Base-by-base conservation (phyloP, 208 protist genomes). In the Angomonas deanei region DNA sequence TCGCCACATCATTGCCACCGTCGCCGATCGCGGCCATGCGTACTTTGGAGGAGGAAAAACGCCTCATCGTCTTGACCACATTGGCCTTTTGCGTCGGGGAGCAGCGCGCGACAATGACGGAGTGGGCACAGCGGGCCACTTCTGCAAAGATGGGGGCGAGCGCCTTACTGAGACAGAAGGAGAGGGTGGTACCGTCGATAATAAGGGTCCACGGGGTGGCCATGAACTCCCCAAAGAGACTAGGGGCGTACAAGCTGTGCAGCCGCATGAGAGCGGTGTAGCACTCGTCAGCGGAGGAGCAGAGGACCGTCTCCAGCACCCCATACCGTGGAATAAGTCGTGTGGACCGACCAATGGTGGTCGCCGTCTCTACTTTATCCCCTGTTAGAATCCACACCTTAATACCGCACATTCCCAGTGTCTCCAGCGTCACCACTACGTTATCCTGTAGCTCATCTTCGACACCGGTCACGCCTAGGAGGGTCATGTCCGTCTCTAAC, bases 361-460 rank as follows among this genome's bases (percentile, higher is more conserved):
- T 96, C 17, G 97, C 96, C 15, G 97, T 99, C 66, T 98, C 94
- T 11, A 97, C 82, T 73, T 99, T 99, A 75, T 99, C 98, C 39
- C 98, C 98, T 2, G 98, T 99, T 1, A 99, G 80, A 84, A 99
- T 98, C 98, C 98, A 99, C 5, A 99, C 85, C 38, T 95, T 97
- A 33, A 99, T 93, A 39, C 96, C 97, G n/a, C 97, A 98, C 80
- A 98, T 97, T 48, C 93, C 78, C 0, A 99, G 77, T 36, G 78
- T 88, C 71, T 99, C 97, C 0, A 99, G 75, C 42, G 97, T 98
- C 1, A 79, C 66, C 19, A 84, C 74, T 13, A 97, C 92, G 48
- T 96, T 78, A 39, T 96, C 89, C 82, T 99, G 98, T n/a, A 99
- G 76, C 70, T 96, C 88, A 62, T 99, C 98, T 80, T 99, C 98